phyloP scores from a whole-genome alignment of 345 rosid species.

The Eucalyptus cloeziana region DNA sequence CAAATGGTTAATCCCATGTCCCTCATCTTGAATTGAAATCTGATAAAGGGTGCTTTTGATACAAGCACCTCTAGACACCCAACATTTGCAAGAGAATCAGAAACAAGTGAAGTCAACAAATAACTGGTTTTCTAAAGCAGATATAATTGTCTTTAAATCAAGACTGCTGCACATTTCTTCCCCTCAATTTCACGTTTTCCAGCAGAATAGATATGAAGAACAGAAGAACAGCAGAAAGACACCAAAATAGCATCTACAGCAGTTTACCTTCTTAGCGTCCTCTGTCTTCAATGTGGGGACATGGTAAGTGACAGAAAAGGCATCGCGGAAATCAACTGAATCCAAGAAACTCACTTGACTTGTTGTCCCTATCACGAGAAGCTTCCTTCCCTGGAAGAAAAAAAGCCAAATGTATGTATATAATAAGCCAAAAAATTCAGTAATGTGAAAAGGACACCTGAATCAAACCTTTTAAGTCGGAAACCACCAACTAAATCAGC shows the following conservation, averaged over 20 bases:
- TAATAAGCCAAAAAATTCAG: background rate
- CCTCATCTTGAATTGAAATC: background rate
- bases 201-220: background rate
- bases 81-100: background rate
- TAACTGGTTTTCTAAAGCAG: background rate
- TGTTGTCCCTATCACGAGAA: slow-evolving; percentile 85
- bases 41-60: background rate
- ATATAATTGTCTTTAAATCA: background rate
- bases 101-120: background rate
- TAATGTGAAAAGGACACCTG: background rate
- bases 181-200: background rate
- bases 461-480: background rate
- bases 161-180: background rate
- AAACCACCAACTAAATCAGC: background rate
- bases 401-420: background rate
- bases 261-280: slow-evolving; percentile 76
- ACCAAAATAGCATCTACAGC: background rate
- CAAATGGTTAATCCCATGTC: background rate
- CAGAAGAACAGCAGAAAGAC: background rate
- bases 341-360: slow-evolving; percentile 75
- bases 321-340: slow-evolving; percentile 47
- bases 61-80: background rate
- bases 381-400: slow-evolving; percentile 60
- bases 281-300: slow-evolving; percentile 59
- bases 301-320: slow-evolving; percentile 62